Conservation (phyloP, 2,329 filamentous ascomycete genomes). For the Fusarium sp. region DNA sequence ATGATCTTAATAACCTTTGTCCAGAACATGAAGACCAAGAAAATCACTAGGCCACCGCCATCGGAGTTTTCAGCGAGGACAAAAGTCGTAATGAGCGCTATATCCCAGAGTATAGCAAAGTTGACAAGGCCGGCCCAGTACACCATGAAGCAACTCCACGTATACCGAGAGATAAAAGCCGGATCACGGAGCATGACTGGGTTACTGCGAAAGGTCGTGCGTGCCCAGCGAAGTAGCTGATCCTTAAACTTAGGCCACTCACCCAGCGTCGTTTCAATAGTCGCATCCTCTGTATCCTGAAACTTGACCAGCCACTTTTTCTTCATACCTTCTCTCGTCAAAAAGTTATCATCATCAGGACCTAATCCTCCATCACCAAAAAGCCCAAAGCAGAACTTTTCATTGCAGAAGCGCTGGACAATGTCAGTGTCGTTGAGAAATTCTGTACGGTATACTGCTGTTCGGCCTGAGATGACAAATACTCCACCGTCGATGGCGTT, state of each 20-base stretch:
- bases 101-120: conserved; percentile 64
- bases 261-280: conserved; percentile 63
- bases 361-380: conserved; percentile 52
- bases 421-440: conserved; percentile 59
- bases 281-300: conserved; percentile 58
- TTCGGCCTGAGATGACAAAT: conserved; percentile 67
- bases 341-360: conserved; percentile 69
- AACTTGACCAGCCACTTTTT: conserved; percentile 63
- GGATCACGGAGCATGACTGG: conserved; percentile 58
- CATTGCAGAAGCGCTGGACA: conserved; percentile 55
- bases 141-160: conserved; percentile 65
- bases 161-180: conserved; percentile 13
- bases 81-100: conserved; percentile 49
- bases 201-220: conserved; percentile 68
- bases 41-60: neutral
- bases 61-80: neutral
- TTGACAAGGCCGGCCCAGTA: conserved; percentile 64
- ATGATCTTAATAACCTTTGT: conserved; percentile 67
- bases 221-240: conserved; percentile 66
- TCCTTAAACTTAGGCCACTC: conserved; percentile 57
- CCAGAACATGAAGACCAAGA: conserved; percentile 58
- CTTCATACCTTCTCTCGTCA: conserved; percentile 62
- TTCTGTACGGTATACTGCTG: conserved; percentile 58
- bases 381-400: conserved; percentile 58
- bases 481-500: conserved; percentile 67